Base-by-base conservation (phyloP, 2,329 filamentous ascomycete genomes). In the Colletotrichum zoysiae region DNA sequence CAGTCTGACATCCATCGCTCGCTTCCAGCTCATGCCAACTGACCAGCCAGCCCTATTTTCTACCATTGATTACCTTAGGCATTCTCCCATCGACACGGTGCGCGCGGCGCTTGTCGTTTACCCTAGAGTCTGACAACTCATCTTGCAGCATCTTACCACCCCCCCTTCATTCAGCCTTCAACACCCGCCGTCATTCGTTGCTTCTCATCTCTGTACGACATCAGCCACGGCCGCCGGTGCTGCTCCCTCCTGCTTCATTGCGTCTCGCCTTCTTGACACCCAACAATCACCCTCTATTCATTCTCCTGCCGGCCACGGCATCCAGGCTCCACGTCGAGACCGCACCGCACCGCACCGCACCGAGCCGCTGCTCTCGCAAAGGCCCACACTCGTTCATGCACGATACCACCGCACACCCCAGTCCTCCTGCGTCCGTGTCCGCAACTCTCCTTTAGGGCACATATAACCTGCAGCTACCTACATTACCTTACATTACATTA, bases 331-430 rank as follows among this genome's bases (percentile, higher is more conserved):
- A 71, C 51, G 69, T 44, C 69, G 42, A 62, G 51, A 67, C 58
- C 64, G 51, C 64, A 67, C 64, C 64, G 51, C 68, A 62, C 57
- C 64, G 51, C 68, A 68, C 65, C 65, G 51, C 64, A 30, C 30
- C 65, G 51, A 57, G 44, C 46, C 56, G 40, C 57, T 62, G 33
- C 53, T 63, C 65, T 68, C 38, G 53, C 58, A 42, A 61, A 55
- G 75, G 74, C 72, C 77, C 76, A 78, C 77, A 73, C 74, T 78
- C 78, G 78, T 79, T 78, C 78, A 80, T 80, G 78, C 78, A 80
- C 73, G 75, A 77, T 75, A 78, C 75, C 72, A 74, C 74, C 66
- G 69, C 63, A 67, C 46, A 65, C 65, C 67, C 61, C 63, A 55
- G 60, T 58, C 56, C 71, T 71, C 62, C 73, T 74, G 71, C 73